Percentiles rank a stretch among this genome's conserved stretches.
Conservation (phyloP, 2,329 filamentous ascomycete genomes). For the Botrytis elliptica region DNA sequence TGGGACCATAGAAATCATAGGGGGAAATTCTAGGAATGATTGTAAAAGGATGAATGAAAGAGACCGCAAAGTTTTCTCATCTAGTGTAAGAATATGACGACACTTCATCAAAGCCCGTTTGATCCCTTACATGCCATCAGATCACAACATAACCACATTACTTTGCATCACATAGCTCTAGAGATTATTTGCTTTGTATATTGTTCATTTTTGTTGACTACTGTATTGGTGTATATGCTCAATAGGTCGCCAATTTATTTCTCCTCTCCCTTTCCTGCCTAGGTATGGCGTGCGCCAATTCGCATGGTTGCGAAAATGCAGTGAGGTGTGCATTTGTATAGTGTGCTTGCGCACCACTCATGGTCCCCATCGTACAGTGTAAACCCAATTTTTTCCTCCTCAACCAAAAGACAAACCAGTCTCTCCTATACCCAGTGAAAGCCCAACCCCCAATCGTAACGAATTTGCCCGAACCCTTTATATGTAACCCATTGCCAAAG, state of each 20-base stretch:
- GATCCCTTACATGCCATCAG: background rate
- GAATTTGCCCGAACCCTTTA: conserved; percentile 9
- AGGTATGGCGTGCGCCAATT: background rate
- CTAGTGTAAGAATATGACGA: conserved; percentile 1
- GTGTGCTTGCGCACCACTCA: conserved; percentile 1
- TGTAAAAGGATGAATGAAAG: background rate
- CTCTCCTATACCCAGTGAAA: conserved; percentile 9
- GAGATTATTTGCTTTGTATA: background rate
- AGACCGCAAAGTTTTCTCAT: background rate
- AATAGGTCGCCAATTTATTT: background rate
- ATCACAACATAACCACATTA: background rate
- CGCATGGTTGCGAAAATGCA: background rate
- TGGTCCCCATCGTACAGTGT: conserved; percentile 7
- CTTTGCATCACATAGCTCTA: background rate
- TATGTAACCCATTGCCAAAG: conserved; percentile 17
- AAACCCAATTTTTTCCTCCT: conserved; percentile 10
- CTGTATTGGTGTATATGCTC: background rate
- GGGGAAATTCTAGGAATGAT: background rate
- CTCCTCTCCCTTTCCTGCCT: background rate
- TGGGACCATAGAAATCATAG: background rate
- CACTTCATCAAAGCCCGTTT: conserved; percentile 2
- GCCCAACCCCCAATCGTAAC: conserved; percentile 1
- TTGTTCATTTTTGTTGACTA: background rate
- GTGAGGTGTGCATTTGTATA: background rate
- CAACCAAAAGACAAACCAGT: conserved; percentile 3